Conservation (phyloP, 2,329 filamentous ascomycete genomes). For the Colletotrichum musae region DNA sequence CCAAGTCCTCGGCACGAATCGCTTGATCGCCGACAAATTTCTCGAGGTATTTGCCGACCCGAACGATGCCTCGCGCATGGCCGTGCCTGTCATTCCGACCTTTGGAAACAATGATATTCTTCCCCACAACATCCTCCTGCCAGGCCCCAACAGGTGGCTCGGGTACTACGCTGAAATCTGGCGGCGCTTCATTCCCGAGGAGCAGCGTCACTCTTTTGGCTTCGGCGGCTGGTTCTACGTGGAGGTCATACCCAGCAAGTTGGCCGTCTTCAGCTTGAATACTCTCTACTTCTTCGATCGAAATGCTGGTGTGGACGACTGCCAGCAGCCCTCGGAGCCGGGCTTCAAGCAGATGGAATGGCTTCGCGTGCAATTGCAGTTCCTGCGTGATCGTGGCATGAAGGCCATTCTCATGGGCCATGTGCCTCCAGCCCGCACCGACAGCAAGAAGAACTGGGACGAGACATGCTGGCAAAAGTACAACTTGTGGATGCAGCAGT, state of each 20-base stretch:
- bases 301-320: slow-evolving; percentile 95
- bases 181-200: slow-evolving; percentile 90
- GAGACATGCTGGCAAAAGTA: slow-evolving; percentile 99
- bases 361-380: slow-evolving; percentile 89
- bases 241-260: slow-evolving; percentile 87
- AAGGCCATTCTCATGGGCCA: slow-evolving; percentile 96
- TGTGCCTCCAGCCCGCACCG: slow-evolving; percentile 89
- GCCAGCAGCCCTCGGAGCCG: slow-evolving; percentile 82
- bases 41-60: slow-evolving; percentile 77
- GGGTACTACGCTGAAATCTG: slow-evolving; percentile 83
- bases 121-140: slow-evolving; percentile 92
- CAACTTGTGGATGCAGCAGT: slow-evolving; percentile 89
- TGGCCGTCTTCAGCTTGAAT: slow-evolving; percentile 95
- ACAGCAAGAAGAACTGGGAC: slow-evolving; percentile 91
- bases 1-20: slow-evolving; percentile 85
- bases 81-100: slow-evolving; percentile 87
- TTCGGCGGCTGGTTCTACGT: slow-evolving; percentile 95
- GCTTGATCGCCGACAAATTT: slow-evolving; percentile 82
- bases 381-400: slow-evolving; percentile 86
- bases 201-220: slow-evolving; percentile 90
- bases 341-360: slow-evolving; percentile 97
- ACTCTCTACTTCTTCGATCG: slow-evolving; percentile 96
- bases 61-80: slow-evolving; percentile 69
- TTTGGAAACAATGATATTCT: slow-evolving; percentile 98
- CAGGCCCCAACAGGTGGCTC: slow-evolving; percentile 91